Percentiles rank a stretch among this genome's conserved stretches.
Evolutionary conservation across 805 yeast genomes (phyloP).

Genomic region (Saturnispora sanitii): DNA sequence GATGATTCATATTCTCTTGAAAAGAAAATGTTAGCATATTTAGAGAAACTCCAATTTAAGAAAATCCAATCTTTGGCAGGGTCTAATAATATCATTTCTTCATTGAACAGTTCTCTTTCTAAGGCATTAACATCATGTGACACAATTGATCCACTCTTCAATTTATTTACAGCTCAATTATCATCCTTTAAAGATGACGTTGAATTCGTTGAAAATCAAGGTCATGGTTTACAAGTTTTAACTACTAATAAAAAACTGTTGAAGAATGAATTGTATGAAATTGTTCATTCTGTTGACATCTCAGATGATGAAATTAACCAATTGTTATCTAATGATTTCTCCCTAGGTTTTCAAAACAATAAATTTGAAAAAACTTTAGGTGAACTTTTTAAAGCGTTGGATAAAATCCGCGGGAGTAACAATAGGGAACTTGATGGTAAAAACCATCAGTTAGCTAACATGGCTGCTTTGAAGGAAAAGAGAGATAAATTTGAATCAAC

Average conservation of each 20-base stretch:
- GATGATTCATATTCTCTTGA: constrained; percentile 56
- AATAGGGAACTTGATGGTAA: constrained; percentile 16
- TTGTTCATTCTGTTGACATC: constrained; percentile 61
- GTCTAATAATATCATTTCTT: constrained; percentile 28
- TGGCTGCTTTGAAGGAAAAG: constrained; percentile 66
- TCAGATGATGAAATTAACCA: constrained; percentile 43
- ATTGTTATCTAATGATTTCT: constrained; percentile 39
- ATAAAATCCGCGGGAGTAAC: constrained; percentile 43
- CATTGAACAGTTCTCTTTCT: constrained; percentile 33
- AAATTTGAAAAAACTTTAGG: constrained; percentile 45
- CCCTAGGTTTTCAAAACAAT: constrained; percentile 34
- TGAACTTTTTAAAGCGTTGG: constrained; percentile 53
- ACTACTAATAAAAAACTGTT: constrained; percentile 72
- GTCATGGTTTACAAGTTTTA: constrained; percentile 75
- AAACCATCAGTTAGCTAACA: constrained; percentile 37
- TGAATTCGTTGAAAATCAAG: constrained; percentile 58
- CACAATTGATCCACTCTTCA: constrained; percentile 42
- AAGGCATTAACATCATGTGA: constrained; percentile 45
- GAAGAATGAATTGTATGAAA: constrained; percentile 53
- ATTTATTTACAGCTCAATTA: constrained; percentile 50
- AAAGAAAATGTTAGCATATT: constrained; percentile 46
- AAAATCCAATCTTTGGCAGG: constrained; percentile 49
- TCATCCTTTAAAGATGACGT: constrained; percentile 60
- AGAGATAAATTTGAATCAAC: constrained; percentile 49
- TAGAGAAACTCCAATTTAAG: constrained; percentile 51